Conservation (phyloP, 2,329 filamentous ascomycete genomes). For the Oidium heveae region DNA sequence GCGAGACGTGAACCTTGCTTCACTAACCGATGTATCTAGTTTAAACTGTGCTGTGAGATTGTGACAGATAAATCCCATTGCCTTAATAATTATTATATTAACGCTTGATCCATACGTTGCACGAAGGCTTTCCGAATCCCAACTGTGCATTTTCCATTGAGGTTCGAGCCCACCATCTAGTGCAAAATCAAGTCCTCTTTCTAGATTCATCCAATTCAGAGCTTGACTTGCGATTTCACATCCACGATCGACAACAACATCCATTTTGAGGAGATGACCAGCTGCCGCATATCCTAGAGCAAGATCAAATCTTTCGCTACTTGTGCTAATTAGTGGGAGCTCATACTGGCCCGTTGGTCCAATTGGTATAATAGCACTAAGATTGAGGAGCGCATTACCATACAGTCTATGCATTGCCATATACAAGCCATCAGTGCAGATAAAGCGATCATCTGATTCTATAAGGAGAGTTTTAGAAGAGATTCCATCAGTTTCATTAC, state of each 20-base stretch:
- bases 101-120: slow-evolving; percentile 30
- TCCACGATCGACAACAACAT: slow-evolving; percentile 28
- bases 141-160: slow-evolving; percentile 14
- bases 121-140: slow-evolving; percentile 11
- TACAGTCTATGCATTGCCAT: slow-evolving; percentile 32
- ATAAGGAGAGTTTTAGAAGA: slow-evolving; percentile 19
- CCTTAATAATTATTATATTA: slow-evolving; percentile 25
- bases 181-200: slow-evolving; percentile 33
- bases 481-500: slow-evolving; percentile 11
- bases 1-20: slow-evolving; percentile 21
- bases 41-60: slow-evolving; percentile 34
- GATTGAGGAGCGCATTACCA: slow-evolving; percentile 23
- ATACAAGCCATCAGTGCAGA: slow-evolving; percentile 30
- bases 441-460: slow-evolving; percentile 24
- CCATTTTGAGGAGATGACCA: slow-evolving; percentile 30
- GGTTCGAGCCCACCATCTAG: slow-evolving; percentile 20
- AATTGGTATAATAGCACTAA: slow-evolving; percentile 3
- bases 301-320: slow-evolving; percentile 23
- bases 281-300: slow-evolving; percentile 40
- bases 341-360: slow-evolving; percentile 13
- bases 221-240: slow-evolving; percentile 31
- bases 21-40: slow-evolving; percentile 24
- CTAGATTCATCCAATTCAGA: slow-evolving; percentile 36
- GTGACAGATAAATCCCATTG: slow-evolving; percentile 32
- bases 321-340: slow-evolving; percentile 2